Percentiles rank a stretch among this genome's conserved stretches.
Conservation (phyloP, 2,329 filamentous ascomycete genomes). For the Aureobasidium sp. region DNA sequence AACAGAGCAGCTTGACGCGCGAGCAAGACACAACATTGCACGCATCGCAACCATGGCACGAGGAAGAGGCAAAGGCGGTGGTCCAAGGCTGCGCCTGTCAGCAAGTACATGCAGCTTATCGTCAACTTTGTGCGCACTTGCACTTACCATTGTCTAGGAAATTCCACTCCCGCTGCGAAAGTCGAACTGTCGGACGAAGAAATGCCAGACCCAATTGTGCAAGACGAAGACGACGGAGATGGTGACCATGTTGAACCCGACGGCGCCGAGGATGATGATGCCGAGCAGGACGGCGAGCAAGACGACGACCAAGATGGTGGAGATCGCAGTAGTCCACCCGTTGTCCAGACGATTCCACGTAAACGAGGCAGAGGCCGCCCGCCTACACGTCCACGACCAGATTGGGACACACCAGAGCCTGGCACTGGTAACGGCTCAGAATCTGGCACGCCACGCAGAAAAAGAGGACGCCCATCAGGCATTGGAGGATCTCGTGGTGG, state of each 20-base stretch:
- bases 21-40: background rate
- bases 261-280: slow-evolving; percentile 49
- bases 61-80: slow-evolving; percentile 8
- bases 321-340: slow-evolving; percentile 37
- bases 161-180: slow-evolving; percentile 22
- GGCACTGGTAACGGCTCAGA: slow-evolving; percentile 41
- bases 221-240: slow-evolving; percentile 37
- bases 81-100: slow-evolving; percentile 13
- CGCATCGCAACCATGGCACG: slow-evolving; percentile 5
- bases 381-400: slow-evolving; percentile 74
- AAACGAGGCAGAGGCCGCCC: slow-evolving; percentile 66
- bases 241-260: slow-evolving; percentile 54
- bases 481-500: slow-evolving; percentile 44
- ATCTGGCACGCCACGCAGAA: slow-evolving; percentile 43
- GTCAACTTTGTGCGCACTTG: background rate
- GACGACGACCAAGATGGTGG: slow-evolving; percentile 51
- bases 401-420: slow-evolving; percentile 61
- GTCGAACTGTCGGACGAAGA: slow-evolving; percentile 27
- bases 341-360: slow-evolving; percentile 51
- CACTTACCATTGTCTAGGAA: slow-evolving; percentile 18
- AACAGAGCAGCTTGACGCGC: background rate
- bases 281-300: slow-evolving; percentile 24
- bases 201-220: slow-evolving; percentile 19
- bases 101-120: background rate
- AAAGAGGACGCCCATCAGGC: slow-evolving; percentile 42